Conservation (phyloP, 768 basidiomycete species). For the Pisolithus tinctorius region DNA sequence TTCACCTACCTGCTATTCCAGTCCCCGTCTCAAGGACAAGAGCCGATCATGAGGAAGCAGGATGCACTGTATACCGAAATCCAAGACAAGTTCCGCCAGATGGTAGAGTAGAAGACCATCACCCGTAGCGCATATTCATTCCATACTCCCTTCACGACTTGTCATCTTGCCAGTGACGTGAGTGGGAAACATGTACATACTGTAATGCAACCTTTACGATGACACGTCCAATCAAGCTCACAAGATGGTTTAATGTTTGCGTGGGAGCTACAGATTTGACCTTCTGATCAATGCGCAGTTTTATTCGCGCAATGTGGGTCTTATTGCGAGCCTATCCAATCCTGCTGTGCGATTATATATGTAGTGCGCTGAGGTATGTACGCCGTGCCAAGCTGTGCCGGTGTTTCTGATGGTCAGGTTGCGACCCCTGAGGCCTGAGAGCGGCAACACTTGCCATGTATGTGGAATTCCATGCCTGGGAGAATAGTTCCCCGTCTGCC, state of each 20-base stretch:
- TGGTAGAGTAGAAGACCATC: slow-evolving; percentile 54
- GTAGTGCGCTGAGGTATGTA: too few relatives aligned
- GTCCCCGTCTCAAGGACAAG: slow-evolving; percentile 90
- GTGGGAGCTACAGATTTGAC: not conserved
- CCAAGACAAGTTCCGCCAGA: slow-evolving; percentile 84
- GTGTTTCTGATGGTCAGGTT: too few relatives aligned
- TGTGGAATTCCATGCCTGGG: too few relatives aligned
- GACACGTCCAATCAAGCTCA: not conserved
- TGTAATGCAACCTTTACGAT: slow-evolving; percentile 14
- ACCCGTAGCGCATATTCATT: not conserved
- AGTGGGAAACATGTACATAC: slow-evolving; percentile 13
- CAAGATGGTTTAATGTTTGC: not conserved
- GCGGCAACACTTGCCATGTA: too few relatives aligned
- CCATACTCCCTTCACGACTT: not conserved
- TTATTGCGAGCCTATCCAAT: too few relatives aligned
- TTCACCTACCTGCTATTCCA: slow-evolving; percentile 26
- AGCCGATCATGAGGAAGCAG: slow-evolving; percentile 73
- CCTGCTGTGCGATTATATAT: too few relatives aligned
- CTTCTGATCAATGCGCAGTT: not conserved
- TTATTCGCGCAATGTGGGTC: too few relatives aligned
- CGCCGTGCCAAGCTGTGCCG: too few relatives aligned
- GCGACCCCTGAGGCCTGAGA: too few relatives aligned
- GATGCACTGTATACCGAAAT: slow-evolving; percentile 81
- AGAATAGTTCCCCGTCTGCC: too few relatives aligned
- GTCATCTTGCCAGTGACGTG: not conserved